Conservation (phyloP, 2,329 filamentous ascomycete genomes). For the Truncatella angustata region DNA sequence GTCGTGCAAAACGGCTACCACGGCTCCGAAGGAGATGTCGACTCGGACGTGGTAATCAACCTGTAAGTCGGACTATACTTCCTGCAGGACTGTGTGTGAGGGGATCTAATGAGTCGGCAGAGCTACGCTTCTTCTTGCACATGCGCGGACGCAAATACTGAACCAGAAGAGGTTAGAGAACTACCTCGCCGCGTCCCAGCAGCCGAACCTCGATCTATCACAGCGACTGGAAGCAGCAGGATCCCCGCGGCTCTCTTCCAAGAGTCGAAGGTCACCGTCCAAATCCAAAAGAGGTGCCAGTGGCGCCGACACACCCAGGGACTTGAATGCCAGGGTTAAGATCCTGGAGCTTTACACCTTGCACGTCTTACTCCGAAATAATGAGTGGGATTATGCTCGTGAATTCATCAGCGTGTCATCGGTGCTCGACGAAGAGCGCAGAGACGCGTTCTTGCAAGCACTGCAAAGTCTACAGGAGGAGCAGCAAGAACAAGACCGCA, state of each 20-base stretch:
- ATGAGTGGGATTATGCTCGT: constrained; percentile 92
- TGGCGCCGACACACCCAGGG: constrained; percentile 78
- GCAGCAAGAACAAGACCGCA: constrained; percentile 68
- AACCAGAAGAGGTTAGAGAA: constrained; percentile 88
- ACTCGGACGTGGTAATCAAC: constrained; percentile 91
- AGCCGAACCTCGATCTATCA: constrained; percentile 70
- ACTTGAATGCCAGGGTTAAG: constrained; percentile 81
- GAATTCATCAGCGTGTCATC: constrained; percentile 87
- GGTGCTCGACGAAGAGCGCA: constrained; percentile 86
- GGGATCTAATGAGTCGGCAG: no score
- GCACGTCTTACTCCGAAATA: constrained; percentile 88
- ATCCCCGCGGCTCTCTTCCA: constrained; percentile 26
- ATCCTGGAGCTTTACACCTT: constrained; percentile 94
- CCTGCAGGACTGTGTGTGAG: no score
- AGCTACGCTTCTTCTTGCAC: constrained; percentile 85
- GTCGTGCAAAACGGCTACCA: constrained; percentile 85
- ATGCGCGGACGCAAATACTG: constrained; percentile 76
- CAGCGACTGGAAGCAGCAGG: constrained; percentile 55
- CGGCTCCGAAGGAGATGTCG: constrained; percentile 84
- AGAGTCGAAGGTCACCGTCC: constrained; percentile 37
- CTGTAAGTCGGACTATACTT: constrained; percentile 59
- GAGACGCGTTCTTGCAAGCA: constrained; percentile 84
- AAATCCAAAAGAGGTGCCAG: constrained; percentile 42
- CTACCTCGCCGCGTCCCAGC: constrained; percentile 76
- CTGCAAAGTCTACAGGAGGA: constrained; percentile 83